phyloP scores from a whole-genome alignment of 2,329 filamentous ascomycete species.

The Capronia americana region DNA sequence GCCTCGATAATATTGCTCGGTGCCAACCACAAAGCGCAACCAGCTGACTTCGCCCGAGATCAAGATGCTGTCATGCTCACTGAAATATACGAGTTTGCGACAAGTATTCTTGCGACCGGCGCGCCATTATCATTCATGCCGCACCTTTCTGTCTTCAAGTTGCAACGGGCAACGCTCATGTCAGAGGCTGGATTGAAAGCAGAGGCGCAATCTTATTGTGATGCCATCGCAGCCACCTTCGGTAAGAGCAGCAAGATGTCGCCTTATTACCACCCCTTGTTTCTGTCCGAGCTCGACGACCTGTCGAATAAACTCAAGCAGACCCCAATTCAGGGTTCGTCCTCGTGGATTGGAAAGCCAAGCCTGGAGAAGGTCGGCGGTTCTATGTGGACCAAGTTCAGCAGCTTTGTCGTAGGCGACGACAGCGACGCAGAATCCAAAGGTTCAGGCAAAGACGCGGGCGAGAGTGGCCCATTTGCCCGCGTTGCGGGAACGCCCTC shows the following conservation, averaged over 20 bases:
- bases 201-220: conserved; percentile 90
- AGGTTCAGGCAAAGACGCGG: conserved; percentile 62
- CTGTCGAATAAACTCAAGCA: conserved; percentile 82
- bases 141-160: conserved; percentile 88
- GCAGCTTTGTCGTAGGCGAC: conserved; percentile 93
- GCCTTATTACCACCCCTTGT: conserved; percentile 78
- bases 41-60: conserved; percentile 76
- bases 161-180: conserved; percentile 82
- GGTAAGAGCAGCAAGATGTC: conserved; percentile 82
- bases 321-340: conserved; percentile 78
- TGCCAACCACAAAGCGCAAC: conserved; percentile 75
- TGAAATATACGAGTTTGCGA: conserved; percentile 91
- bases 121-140: conserved; percentile 68
- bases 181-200: conserved; percentile 82
- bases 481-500: conserved; percentile 77
- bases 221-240: conserved; percentile 77
- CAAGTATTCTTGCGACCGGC: conserved; percentile 67
- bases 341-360: conserved; percentile 91
- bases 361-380: conserved; percentile 96
- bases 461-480: conserved; percentile 79
- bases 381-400: conserved; percentile 89
- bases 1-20: conserved; percentile 84
- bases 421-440: conserved; percentile 72
- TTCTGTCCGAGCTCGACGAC: conserved; percentile 81
- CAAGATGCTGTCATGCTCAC: conserved; percentile 90